phyloP scores from a whole-genome alignment of 352 stramenopile genomes.

The Phytophthora pini region DNA sequence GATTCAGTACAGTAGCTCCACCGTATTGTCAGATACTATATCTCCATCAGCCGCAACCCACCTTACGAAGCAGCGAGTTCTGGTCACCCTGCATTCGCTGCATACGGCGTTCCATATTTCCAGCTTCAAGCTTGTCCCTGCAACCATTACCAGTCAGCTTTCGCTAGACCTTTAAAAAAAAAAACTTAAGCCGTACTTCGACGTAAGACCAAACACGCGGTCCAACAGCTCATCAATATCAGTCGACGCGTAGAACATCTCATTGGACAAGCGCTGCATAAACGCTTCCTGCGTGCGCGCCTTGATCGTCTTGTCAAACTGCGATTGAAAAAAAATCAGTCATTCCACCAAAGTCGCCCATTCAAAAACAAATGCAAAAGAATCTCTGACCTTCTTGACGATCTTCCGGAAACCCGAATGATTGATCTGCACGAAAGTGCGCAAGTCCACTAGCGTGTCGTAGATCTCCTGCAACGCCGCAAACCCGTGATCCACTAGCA shows the following conservation, averaged over 20 bases:
- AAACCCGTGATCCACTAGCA: constrained; percentile 72
- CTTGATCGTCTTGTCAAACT: constrained; percentile 94
- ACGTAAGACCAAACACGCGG: constrained; percentile 79
- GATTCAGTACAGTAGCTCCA: constrained; percentile 13
- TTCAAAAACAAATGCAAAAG: neutral
- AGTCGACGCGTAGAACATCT: constrained; percentile 83
- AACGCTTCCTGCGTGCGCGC: constrained; percentile 71
- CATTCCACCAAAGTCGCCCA: too few species aligned
- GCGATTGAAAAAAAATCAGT: neutral
- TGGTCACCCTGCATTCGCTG: constrained; percentile 86
- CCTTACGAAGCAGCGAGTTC: constrained; percentile 84
- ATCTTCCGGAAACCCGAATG: constrained; percentile 94
- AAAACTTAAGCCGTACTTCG: constrained; percentile 56
- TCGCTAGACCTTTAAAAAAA: neutral
- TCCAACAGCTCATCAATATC: constrained; percentile 84
- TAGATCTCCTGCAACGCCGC: constrained; percentile 89
- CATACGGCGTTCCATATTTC: constrained; percentile 88
- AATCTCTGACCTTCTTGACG: constrained; percentile 85
- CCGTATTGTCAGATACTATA: neutral
- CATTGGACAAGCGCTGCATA: constrained; percentile 79
- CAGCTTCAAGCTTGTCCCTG: constrained; percentile 86
- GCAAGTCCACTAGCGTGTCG: constrained; percentile 88
- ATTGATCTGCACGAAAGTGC: constrained; percentile 93
- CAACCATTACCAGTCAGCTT: constrained; percentile 10
- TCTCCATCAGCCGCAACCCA: constrained; percentile 30